phyloP scores from a whole-genome alignment of 2,329 filamentous ascomycete genomes.

The Aspergillus brasiliensis region DNA sequence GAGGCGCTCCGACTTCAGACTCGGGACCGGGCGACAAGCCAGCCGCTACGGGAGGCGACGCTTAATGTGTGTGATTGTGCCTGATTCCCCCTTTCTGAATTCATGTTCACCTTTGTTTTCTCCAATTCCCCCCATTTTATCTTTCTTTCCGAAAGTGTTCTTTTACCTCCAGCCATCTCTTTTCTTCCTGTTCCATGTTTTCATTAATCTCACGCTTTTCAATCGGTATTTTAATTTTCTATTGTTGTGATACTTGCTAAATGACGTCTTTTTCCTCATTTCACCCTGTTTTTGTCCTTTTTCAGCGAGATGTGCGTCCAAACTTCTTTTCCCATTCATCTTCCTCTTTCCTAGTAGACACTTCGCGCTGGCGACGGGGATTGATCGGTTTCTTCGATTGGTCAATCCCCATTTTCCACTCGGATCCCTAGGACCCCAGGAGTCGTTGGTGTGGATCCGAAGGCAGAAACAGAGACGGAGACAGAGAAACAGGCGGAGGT shows the following conservation, averaged over 20 bases:
- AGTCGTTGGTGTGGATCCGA: constrained; percentile 6
- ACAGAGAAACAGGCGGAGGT: not conserved
- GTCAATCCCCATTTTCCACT: not conserved
- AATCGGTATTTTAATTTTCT: constrained; percentile 32
- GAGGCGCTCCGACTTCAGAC: constrained; percentile 45
- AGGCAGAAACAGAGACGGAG: not conserved
- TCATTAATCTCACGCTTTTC: constrained; percentile 17
- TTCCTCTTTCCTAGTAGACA: constrained; percentile 22
- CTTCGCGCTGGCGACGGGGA: constrained; percentile 2
- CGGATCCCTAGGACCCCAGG: not conserved
- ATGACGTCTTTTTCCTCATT: constrained; percentile 15
- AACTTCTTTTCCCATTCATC: constrained; percentile 16
- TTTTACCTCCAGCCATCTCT: constrained; percentile 12
- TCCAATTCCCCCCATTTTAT: constrained; percentile 4
- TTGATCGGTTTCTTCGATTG: not conserved
- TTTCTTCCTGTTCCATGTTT: constrained; percentile 19
- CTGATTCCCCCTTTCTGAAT: constrained; percentile 9
- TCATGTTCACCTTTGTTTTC: constrained; percentile 9
- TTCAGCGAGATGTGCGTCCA: constrained; percentile 22
- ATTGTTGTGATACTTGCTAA: constrained; percentile 28
- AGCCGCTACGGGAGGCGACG: constrained; percentile 34
- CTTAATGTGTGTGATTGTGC: constrained; percentile 26
- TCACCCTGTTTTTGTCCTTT: constrained; percentile 10
- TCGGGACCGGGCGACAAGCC: constrained; percentile 40
- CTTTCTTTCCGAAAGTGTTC: constrained; percentile 13